These are phyloP conservation scores for Nigrospora oryzae DNA, from an alignment of 2,329 filamentous ascomycete genomes.

Conservation along the genomic window DNA sequence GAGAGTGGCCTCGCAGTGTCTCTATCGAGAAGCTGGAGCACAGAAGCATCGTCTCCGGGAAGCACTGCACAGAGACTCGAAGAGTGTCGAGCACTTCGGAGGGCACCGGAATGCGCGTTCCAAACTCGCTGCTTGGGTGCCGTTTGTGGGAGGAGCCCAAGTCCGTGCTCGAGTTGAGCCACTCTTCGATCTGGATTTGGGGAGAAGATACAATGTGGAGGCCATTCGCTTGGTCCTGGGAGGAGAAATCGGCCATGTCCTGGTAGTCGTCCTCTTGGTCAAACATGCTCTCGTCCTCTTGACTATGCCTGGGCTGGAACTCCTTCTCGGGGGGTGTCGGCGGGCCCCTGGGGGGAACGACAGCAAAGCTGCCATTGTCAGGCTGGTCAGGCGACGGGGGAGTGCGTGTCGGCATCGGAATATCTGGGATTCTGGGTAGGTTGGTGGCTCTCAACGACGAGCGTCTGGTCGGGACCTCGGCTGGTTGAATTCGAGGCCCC, in stretches of 20 bases:
- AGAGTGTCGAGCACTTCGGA: constrained; percentile 46
- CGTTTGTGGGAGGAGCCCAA: constrained; percentile 12
- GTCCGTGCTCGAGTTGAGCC: constrained; percentile 15
- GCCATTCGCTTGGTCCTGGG: no score
- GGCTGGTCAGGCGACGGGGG: no score
- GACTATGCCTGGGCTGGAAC: no score
- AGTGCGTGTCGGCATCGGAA: no score
- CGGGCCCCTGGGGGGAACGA: no score
- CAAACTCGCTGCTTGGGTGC: constrained; percentile 12
- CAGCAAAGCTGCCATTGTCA: not conserved
- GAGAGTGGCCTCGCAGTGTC: constrained; percentile 47
- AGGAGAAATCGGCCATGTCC: not conserved
- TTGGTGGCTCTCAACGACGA: no score
- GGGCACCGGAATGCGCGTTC: constrained; percentile 37
- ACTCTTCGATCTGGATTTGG: constrained; percentile 14
- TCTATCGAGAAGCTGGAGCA: constrained; percentile 47
- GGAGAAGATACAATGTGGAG: not conserved
- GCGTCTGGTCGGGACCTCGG: no score
- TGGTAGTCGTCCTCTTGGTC: no score
- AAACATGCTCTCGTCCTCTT: no score
- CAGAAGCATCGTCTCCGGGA: constrained; percentile 51
- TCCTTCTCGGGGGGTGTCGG: no score
- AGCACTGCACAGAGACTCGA: constrained; percentile 43
- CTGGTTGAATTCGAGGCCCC: no score
- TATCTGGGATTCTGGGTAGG: no score